Conservation (phyloP, 2,329 filamentous ascomycete genomes). For the Saccharata proteae region DNA sequence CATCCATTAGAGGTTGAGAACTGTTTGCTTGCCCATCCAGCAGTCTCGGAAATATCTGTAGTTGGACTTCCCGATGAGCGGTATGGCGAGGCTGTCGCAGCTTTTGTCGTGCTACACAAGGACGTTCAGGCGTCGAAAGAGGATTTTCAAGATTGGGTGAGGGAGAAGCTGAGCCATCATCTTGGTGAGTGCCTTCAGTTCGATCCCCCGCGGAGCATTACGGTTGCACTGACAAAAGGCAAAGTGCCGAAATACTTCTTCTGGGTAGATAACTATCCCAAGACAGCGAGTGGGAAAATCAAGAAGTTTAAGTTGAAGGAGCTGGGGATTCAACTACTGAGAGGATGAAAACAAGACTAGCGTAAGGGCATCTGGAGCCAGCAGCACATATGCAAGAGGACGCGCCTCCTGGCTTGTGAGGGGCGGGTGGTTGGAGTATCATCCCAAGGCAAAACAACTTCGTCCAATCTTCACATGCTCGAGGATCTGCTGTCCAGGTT, state of each 20-base stretch:
- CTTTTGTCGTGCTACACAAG: conserved; percentile 55
- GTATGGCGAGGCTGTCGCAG: conserved; percentile 78
- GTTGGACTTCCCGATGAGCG: conserved; percentile 71
- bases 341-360: conserved; percentile 28
- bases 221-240: background rate
- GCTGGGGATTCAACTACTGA: conserved; percentile 41
- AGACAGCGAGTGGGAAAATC: conserved; percentile 94
- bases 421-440: too few species aligned
- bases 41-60: conserved; percentile 65
- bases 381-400: too few species aligned
- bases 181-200: conserved; percentile 36
- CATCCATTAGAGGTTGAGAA: conserved; percentile 90
- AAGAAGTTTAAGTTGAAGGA: conserved; percentile 83
- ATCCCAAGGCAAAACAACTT: too few species aligned
- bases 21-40: conserved; percentile 61
- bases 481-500: too few species aligned
- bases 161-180: conserved; percentile 58
- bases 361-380: too few species aligned
- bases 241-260: conserved; percentile 79
- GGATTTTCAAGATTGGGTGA: conserved; percentile 61
- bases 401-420: too few species aligned
- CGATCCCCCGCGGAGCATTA: conserved; percentile 1
- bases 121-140: conserved; percentile 38
- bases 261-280: conserved; percentile 57
- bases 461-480: too few species aligned